A percentile compares a stretch with the other conserved stretches of the same genome.
Conservation (phyloP, 306 rosid species). For the Trifolium subterraneum region DNA sequence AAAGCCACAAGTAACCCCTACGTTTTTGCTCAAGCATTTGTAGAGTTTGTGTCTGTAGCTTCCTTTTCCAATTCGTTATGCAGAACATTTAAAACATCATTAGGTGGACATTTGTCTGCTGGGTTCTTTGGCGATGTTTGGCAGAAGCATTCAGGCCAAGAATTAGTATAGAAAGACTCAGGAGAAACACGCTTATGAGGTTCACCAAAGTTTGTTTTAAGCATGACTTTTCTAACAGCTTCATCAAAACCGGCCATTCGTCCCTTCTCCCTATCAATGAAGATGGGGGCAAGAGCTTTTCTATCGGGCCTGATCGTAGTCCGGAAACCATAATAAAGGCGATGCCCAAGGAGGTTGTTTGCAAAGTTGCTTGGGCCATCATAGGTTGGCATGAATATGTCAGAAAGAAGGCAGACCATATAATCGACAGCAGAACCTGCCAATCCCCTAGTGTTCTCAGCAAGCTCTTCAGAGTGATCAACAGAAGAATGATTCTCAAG, state of each 20-base stretch:
- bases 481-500: constrained; percentile 88
- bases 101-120: constrained; percentile 82
- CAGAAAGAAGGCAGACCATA: constrained; percentile 99
- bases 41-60: constrained; percentile 49
- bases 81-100: constrained; percentile 66
- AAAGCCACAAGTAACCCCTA: constrained; percentile 35
- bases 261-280: constrained; percentile 77
- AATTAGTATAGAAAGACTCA: constrained; percentile 94
- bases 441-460: constrained; percentile 78
- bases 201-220: constrained; percentile 81
- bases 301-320: constrained; percentile 92
- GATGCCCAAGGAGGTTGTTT: constrained; percentile 97
- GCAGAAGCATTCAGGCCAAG: constrained; percentile 99
- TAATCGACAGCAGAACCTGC: constrained; percentile 98
- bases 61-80: constrained; percentile 53
- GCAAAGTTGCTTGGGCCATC: constrained; percentile 99
- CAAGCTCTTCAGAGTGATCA: constrained; percentile 76
- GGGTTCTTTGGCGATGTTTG: constrained; percentile 67
- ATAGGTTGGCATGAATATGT: constrained; percentile 97
- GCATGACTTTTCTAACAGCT: constrained; percentile 80
- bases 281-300: constrained; percentile 93
- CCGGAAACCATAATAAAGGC: constrained; percentile 94
- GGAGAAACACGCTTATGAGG: constrained; percentile 88
- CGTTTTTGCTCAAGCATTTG: constrained; percentile 49
- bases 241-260: constrained; percentile 69